These are phyloP conservation scores for Polytrichum formosum DNA, from an alignment of 225 moss, liverwort and hornwort genomes.

Conservation along the genomic window DNA sequence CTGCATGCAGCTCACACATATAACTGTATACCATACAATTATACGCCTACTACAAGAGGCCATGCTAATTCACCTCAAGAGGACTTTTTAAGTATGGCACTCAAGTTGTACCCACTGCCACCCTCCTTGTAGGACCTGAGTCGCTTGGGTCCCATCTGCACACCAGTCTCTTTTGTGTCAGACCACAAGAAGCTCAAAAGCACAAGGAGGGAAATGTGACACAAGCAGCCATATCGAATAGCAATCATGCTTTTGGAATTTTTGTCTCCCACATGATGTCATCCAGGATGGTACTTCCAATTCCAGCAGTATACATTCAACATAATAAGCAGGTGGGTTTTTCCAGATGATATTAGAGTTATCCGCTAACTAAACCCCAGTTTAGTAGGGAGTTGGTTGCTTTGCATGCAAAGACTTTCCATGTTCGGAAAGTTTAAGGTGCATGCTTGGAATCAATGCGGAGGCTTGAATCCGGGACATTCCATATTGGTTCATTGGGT, in stretches of 20 bases:
- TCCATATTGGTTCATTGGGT: too few relatives aligned
- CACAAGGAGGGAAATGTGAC: background rate
- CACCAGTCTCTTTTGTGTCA: background rate
- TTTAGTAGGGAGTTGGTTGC: too few relatives aligned
- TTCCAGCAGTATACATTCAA: background rate
- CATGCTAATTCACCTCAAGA: slow-evolving; percentile 7
- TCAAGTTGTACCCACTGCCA: background rate
- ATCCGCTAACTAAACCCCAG: too few relatives aligned
- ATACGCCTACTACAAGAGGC: too few relatives aligned
- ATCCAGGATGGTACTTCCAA: background rate
- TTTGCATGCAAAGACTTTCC: too few relatives aligned
- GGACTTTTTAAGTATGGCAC: slow-evolving; percentile 22
- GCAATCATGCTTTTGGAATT: background rate
- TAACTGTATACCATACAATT: too few relatives aligned
- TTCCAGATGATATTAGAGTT: slow-evolving; percentile 9
- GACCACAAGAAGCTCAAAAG: background rate
- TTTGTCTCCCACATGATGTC: background rate
- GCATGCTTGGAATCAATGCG: too few relatives aligned
- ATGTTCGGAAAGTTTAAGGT: too few relatives aligned
- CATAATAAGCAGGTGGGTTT: background rate
- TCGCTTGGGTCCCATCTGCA: slow-evolving; percentile 45
- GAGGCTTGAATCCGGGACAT: too few relatives aligned
- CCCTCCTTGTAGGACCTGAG: slow-evolving; percentile 21
- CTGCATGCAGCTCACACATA: too few relatives aligned
- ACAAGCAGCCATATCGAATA: background rate